Evolutionary conservation across 179 eudicot genomes (phyloP), one percentile per base, ranked within the genome.

Genomic region (Heliamphora pulchella): DNA sequence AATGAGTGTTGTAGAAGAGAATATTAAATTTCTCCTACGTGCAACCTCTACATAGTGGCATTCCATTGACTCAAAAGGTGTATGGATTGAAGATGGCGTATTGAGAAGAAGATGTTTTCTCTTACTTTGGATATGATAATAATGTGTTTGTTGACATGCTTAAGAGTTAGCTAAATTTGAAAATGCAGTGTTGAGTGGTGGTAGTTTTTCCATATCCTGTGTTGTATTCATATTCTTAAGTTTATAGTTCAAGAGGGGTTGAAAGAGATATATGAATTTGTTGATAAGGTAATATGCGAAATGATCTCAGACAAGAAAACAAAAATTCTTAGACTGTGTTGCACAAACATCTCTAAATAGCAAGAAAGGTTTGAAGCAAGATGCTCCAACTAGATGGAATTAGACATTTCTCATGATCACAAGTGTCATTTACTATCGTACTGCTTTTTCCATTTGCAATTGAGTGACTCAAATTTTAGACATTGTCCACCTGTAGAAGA

Each of bases 1-100:
- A 75, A 31, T 79, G 72, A 77, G 11, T 31, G 0, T 55, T 83
- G 15, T 71, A 79, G 6, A 79, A 75, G 39, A 79, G 65, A 53
- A 55, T 78, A 31, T 7, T 83, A 5, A 68, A 75, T 18, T 75
- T 82, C 31, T 43, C 51, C 76, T 69, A 47, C 3, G 20, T 83
- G 72, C 53, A 74, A 18, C 80, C 80, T 11, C 80, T 78, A 1
- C 82, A 71, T 50, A 83, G 1, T 55, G 85, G 77, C 50, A 43
- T n/a, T 48, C 15, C 55, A 8, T 76, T 77, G 54, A 13, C 50
- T 8, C 71, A 62, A 6, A 77, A 75, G 8, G 5, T 77, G 0
- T 61, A 17, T 7, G 6, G 18, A 2, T 48, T 76, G 73, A 31
- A 31, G 31, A 31, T 31, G 31, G 31, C 0, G 31, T 31, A 31